Percentiles rank a stretch among this genome's conserved stretches.
These are phyloP conservation scores for Pseudocercospora fuligena DNA, from an alignment of 2,329 filamentous ascomycete species.

Conservation along the genomic window DNA sequence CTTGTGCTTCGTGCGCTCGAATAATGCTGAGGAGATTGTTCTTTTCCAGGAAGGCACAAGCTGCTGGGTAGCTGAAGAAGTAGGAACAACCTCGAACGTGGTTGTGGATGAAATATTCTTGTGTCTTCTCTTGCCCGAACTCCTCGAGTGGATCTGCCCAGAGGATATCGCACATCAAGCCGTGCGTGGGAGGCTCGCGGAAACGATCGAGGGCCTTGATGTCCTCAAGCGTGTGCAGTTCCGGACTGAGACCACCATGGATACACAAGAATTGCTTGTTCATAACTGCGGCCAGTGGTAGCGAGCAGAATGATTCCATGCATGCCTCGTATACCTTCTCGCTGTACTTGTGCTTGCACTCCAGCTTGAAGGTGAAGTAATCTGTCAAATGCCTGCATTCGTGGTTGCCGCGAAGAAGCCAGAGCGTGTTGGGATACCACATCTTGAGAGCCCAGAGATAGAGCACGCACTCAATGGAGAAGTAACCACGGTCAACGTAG, in stretches of 20 bases:
- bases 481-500: constrained; percentile 98
- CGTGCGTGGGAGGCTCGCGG: constrained; percentile 94
- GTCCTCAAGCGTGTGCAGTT: constrained; percentile 94
- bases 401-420: constrained; percentile 96
- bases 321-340: constrained; percentile 95
- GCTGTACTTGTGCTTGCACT: constrained; percentile 99
- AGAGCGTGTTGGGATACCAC: constrained; percentile 96
- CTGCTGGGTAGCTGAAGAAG: constrained; percentile 98
- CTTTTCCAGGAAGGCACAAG: constrained; percentile 97
- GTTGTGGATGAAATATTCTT: constrained; percentile 97
- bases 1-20: constrained; percentile 96
- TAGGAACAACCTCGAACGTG: constrained; percentile 98
- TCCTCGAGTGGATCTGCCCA: constrained; percentile 98
- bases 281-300: constrained; percentile 96
- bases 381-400: constrained; percentile 98
- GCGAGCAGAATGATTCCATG: constrained; percentile 95
- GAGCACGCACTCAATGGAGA: constrained; percentile 98
- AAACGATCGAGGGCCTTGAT: constrained; percentile 98
- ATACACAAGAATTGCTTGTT: constrained; percentile 99
- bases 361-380: constrained; percentile 99
- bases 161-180: constrained; percentile 98
- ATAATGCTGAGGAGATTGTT: constrained; percentile 98
- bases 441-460: constrained; percentile 99
- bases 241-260: constrained; percentile 92
- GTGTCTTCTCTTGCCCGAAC: constrained; percentile 98